Base-by-base conservation (phyloP, 208 protist genomes). In the Crithidia mellificae region DNA sequence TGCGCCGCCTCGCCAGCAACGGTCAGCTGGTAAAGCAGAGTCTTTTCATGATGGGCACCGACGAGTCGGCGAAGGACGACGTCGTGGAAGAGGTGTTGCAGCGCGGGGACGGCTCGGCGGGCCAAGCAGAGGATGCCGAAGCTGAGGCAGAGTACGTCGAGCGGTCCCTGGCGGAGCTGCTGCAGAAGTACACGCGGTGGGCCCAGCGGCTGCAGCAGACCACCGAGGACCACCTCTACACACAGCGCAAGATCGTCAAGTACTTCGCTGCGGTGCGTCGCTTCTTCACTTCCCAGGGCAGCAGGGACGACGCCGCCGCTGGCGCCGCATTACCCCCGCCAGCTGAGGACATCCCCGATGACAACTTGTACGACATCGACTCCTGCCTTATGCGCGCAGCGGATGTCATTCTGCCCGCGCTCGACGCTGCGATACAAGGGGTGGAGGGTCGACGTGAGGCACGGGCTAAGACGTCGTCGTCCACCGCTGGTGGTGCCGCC, bases 151-250 rank as follows among this genome's bases (percentile, higher is more conserved):
- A 84, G 41, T 72, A 69, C 8, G 75, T 78, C 32, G 87, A 96
- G 67, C 76, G 83, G n/a, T 56, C 73, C 7, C 71, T 96, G n/a
- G 90, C 90, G 14, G 70, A 75, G 19, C 62, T 96, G 19, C 54
- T 96, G 46, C 83, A 92, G 49, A 96, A 96, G 66, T 93, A 92
- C 81, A 58, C 59, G n/a, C 76, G 90, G 0, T 96, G 90, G 88
- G 68, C 86, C 0, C 77, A 78, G 39, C 85, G 90, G 3, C 64
- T 96, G 41, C 70, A 84, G 15, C 85, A 96, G 59, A 84, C 85
- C 20, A 85, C 78, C 0, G 85, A 92, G 69, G 88, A 96, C 66
- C 90, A 93, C 64, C 77, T 96, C 20, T 80, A 88, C 59, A 85
- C 85, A 29, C 87, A 96, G 55, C 74, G 83, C 44, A 90, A 91